Base-by-base conservation (phyloP, 129 eudicot species). In the Solidago caesia region DNA sequence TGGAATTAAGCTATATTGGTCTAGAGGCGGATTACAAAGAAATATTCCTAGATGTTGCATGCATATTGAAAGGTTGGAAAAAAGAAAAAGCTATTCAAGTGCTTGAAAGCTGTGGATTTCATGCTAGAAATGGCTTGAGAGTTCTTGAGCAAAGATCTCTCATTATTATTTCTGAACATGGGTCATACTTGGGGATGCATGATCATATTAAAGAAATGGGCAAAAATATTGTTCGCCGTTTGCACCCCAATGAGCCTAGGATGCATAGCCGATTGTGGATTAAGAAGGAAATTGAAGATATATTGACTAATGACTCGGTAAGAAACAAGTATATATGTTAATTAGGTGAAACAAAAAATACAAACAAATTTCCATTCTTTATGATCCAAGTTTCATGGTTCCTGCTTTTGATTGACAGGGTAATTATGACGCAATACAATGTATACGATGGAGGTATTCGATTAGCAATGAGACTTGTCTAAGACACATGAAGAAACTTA, bases 191-290 rank as follows among this genome's bases (percentile, higher is more conserved):
- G n/a, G n/a, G n/a, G n/a, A n/a, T n/a, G n/a, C n/a, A n/a, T n/a
- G n/a, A n/a, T n/a, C n/a, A n/a, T n/a, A n/a, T n/a, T n/a, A n/a
- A n/a, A n/a, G n/a, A n/a, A n/a, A n/a, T n/a, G n/a, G n/a, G n/a
- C n/a, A n/a, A n/a, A n/a, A n/a, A n/a, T n/a, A n/a, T n/a, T n/a
- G n/a, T n/a, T n/a, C n/a, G n/a, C n/a, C n/a, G n/a, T n/a, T n/a
- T n/a, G 0, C n/a, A 61, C 42, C 67, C 44, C 1, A 27, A 27
- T 5, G 44, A 11, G 47, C 68, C 68, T 64, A 0, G n/a, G 15
- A 39, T 1, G 13, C 46, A 41, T 64, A 64, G 68, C 45, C 68
- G 68, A 41, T 41, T 64, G 47, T 64, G 68, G 68, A 9, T 33
- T 41, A 2, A 39, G 2, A n/a, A 39, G 0, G 25, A 64, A 41